phyloP scores from a whole-genome alignment of 2,329 filamentous ascomycete genomes.

The Fonsecaea erecta region DNA sequence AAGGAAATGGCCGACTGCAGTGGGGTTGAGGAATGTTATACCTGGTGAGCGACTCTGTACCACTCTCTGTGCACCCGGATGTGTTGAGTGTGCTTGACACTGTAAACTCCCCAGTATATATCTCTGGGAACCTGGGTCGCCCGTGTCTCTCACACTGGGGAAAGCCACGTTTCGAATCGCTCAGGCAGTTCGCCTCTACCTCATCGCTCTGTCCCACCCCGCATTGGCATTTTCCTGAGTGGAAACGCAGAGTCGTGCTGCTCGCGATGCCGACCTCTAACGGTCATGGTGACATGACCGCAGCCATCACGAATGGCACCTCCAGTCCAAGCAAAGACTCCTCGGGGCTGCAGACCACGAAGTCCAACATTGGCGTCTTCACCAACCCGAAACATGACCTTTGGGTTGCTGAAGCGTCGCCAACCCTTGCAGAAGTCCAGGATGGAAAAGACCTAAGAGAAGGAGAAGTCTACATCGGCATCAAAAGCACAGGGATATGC shows the following conservation, averaged over 20 bases:
- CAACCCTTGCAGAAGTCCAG: slow-evolving; percentile 74
- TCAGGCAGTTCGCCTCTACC: background rate
- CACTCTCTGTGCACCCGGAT: background rate
- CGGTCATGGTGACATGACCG: background rate
- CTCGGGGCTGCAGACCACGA: slow-evolving; percentile 18
- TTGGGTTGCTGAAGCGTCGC: slow-evolving; percentile 81
- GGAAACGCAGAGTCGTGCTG: background rate
- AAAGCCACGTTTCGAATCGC: background rate
- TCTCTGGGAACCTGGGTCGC: background rate
- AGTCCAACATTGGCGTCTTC: slow-evolving; percentile 85
- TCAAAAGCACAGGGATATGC: slow-evolving; percentile 96
- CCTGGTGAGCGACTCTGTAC: background rate
- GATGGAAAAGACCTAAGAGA: slow-evolving; percentile 70
- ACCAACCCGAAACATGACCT: slow-evolving; percentile 92
- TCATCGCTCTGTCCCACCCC: background rate
- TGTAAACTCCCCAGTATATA: background rate
- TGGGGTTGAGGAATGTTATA: background rate
- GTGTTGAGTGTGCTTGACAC: background rate
- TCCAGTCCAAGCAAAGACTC: slow-evolving; percentile 1
- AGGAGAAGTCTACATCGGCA: slow-evolving; percentile 84
- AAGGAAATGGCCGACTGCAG: background rate
- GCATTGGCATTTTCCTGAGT: background rate
- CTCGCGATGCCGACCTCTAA: background rate
- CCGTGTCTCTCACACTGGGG: background rate
- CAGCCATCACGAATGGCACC: background rate